Evolutionary conservation across 139 green algal species (phyloP).

Genomic region (Diplosphaera chodatii): DNA sequence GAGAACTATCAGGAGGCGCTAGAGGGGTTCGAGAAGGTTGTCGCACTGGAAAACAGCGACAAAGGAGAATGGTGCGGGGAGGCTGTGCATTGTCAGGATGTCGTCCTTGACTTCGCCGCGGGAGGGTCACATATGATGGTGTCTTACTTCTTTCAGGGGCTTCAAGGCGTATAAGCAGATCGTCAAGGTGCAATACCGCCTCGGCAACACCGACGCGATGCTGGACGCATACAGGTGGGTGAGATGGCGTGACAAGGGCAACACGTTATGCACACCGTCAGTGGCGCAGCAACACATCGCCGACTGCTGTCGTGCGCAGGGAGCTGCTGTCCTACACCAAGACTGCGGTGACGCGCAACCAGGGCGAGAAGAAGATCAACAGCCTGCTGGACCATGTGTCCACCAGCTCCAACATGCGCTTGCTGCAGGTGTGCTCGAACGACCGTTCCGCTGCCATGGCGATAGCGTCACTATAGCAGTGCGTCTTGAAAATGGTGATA

Average conservation of each 20-base stretch:
- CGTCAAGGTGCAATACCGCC: conserved; percentile 88
- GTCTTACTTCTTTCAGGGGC: conserved; percentile 57
- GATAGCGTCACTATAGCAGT: too few relatives aligned
- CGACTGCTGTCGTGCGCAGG: conserved; percentile 29
- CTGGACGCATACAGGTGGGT: conserved; percentile 81
- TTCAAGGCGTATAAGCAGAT: conserved; percentile 99
- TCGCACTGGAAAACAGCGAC: conserved; percentile 86
- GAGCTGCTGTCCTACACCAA: conserved; percentile 87
- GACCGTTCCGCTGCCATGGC: too few relatives aligned
- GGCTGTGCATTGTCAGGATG: neutral
- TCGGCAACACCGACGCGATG: conserved; percentile 70
- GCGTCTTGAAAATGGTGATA: too few relatives aligned
- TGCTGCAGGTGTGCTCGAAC: conserved; percentile 55
- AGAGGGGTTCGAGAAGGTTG: conserved; percentile 83
- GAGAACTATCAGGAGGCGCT: conserved; percentile 69
- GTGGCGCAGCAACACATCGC: too few relatives aligned
- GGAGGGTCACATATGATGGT: too few relatives aligned
- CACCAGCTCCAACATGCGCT: conserved; percentile 58
- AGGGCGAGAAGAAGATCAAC: conserved; percentile 99
- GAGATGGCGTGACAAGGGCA: too few relatives aligned
- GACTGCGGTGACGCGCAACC: conserved; percentile 84
- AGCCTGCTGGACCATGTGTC: conserved; percentile 87
- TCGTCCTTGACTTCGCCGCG: too few relatives aligned
- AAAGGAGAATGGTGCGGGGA: conserved; percentile 94
- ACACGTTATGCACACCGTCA: too few relatives aligned